Conservation (phyloP, 495 filamentous ascomycete genomes). For the Penicillium mononematosum region DNA sequence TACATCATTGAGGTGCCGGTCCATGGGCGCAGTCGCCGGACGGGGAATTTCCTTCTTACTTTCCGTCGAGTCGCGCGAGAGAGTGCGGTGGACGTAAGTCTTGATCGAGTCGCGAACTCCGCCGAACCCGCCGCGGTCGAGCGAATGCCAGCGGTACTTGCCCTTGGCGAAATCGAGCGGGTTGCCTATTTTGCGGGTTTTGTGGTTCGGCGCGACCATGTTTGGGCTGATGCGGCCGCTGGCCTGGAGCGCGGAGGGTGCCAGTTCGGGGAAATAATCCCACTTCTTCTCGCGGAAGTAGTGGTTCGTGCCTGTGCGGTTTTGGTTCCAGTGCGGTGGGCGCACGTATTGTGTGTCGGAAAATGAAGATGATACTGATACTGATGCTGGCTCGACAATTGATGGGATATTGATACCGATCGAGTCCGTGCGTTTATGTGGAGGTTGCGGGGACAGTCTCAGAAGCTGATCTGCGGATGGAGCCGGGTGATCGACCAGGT, state of each 20-base stretch:
- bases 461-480: constrained; percentile 19
- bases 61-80: constrained; percentile 30
- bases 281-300: constrained; percentile 52
- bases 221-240: constrained; percentile 17
- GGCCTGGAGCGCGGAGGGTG: constrained; percentile 28
- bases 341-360: constrained; percentile 32
- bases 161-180: constrained; percentile 27
- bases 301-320: constrained; percentile 36
- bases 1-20: neutral
- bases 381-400: neutral
- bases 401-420: constrained; percentile 8
- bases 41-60: constrained; percentile 24
- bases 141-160: constrained; percentile 27
- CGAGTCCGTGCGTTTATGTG: constrained; percentile 18
- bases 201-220: neutral
- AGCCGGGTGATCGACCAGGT: constrained; percentile 25
- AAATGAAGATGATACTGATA: constrained; percentile 17
- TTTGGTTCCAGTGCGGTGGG: constrained; percentile 26
- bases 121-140: constrained; percentile 25
- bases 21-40: constrained; percentile 23
- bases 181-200: constrained; percentile 29
- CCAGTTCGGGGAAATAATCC: constrained; percentile 50
- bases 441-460: constrained; percentile 15
- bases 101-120: constrained; percentile 42
- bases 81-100: constrained; percentile 36